Evolutionary conservation across 2,329 filamentous ascomycete species (phyloP), one percentile per base, ranked within the genome.

Genomic region (Penicillium brasilianum): DNA sequence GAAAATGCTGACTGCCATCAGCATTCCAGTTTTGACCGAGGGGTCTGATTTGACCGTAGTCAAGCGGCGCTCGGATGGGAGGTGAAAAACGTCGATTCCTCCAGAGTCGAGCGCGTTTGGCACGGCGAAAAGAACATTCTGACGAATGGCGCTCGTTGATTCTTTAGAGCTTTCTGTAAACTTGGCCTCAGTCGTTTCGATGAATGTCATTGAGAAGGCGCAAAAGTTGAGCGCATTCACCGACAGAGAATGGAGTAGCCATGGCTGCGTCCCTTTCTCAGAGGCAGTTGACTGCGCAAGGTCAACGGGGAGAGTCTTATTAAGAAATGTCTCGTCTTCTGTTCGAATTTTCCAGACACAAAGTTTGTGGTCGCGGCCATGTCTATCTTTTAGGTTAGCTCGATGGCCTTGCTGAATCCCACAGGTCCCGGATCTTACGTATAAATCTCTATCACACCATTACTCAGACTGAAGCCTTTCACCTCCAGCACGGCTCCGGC

Each of bases 151-250:
- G 11, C 36, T 25, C 32, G 25, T 9, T 25, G 34, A 11, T 4
- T 43, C 55, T 32, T 57, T 36, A 18, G 67, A 63, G 63, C 39
- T 9, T 44, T 51, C 48, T 46, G 44, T 16, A 10, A 39, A 13
- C n/a, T 11, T 32, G 6, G 7, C 4, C 9, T 11, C 70, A 55
- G 39, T 63, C 32, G 61, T 57, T 20, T 65, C 63, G 18, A 74
- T 64, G 7, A 76, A 69, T 8, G 62, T 61, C 46, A 71, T 73
- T 7, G 65, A 77, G 73, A 61, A 81, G 61, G 72, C 88, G 89
- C 95, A 99, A 74, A 98, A 99, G 73, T 98, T 99, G 80, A 98
- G 86, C 1, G 94, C 92, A 72, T 97, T 97, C 46, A 98, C 92
- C 5, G 90, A 83, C 5, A 99, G 80, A 4, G 91, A 85, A 76